phyloP scores from a whole-genome alignment of 768 basidiomycete species.

The Gelatoporia subvermispora region DNA sequence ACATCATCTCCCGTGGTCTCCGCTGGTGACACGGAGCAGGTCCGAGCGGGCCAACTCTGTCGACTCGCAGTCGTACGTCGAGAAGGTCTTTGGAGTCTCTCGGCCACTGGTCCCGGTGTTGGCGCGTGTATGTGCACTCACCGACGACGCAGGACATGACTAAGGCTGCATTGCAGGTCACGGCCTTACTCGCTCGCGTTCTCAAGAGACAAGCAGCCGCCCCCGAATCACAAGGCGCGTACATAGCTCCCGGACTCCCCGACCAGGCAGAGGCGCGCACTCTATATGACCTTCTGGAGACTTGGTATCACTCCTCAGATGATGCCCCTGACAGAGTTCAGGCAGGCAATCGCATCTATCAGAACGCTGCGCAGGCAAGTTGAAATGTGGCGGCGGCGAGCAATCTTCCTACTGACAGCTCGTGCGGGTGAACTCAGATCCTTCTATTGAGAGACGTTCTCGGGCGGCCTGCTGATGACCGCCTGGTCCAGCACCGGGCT shows the following conservation, averaged over 20 bases:
- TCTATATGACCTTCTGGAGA: constrained; percentile 23
- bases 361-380: constrained; percentile 30
- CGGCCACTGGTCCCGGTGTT: constrained; percentile 24
- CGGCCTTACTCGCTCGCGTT: constrained; percentile 19
- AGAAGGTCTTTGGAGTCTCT: constrained; percentile 41
- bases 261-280: constrained; percentile 19
- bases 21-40: constrained; percentile 15
- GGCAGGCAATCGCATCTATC: constrained; percentile 33
- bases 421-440: constrained; percentile 20
- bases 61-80: constrained; percentile 31
- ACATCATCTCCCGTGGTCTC: constrained; percentile 6
- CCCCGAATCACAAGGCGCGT: too few relatives aligned
- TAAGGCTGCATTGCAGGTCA: constrained; percentile 11
- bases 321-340: constrained; percentile 21
- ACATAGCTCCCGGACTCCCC: too few relatives aligned
- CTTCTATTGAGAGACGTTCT: constrained; percentile 30
- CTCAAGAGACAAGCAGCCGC: constrained; percentile 1
- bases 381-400: constrained; percentile 7
- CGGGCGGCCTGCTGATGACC: constrained; percentile 22
- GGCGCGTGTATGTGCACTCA: constrained; percentile 21
- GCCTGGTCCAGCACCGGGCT: constrained; percentile 24
- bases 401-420: constrained; percentile 7
- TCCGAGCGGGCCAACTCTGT: constrained; percentile 29
- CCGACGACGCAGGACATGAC: not conserved
- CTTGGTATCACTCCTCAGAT: constrained; percentile 21